phyloP scores from a whole-genome alignment of 2,329 filamentous ascomycete species.

The Davidsoniella virescens region DNA sequence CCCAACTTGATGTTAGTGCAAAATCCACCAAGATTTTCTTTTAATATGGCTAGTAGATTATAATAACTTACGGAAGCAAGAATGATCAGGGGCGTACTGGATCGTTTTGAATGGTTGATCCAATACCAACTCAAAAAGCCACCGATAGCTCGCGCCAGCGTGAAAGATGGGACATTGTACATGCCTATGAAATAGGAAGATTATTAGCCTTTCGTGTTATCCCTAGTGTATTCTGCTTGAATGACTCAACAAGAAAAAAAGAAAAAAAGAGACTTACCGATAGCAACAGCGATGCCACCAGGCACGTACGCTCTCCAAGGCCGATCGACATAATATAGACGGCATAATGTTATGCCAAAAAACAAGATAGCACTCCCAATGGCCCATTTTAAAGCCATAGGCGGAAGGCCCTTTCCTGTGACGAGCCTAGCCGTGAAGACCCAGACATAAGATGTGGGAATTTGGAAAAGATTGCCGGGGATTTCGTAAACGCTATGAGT shows the following conservation, averaged over 20 bases:
- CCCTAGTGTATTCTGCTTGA: not conserved
- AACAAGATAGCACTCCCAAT: slow-evolving; percentile 60
- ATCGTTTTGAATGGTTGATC: slow-evolving; percentile 35
- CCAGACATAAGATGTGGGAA: slow-evolving; percentile 93
- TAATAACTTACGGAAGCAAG: slow-evolving; percentile 46
- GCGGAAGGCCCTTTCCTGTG: slow-evolving; percentile 73
- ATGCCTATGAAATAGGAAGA: slow-evolving; percentile 42
- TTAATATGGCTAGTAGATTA: not conserved
- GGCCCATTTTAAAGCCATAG: slow-evolving; percentile 70
- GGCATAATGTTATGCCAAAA: slow-evolving; percentile 49
- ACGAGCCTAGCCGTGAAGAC: slow-evolving; percentile 90
- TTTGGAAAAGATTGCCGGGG: slow-evolving; percentile 78
- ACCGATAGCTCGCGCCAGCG: slow-evolving; percentile 69
- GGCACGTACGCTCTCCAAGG: slow-evolving; percentile 65
- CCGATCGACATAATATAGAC: slow-evolving; percentile 40
- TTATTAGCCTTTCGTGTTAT: not conserved
- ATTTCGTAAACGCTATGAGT: slow-evolving; percentile 59
- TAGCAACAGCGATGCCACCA: slow-evolving; percentile 87
- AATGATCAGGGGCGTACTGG: slow-evolving; percentile 70
- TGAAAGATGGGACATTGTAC: slow-evolving; percentile 96
- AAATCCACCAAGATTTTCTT: not conserved
- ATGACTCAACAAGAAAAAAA: no score
- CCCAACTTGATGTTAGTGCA: not conserved
- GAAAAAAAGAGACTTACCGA: slow-evolving; percentile 36
- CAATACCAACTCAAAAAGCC: slow-evolving; percentile 65